Percentiles rank a stretch among this genome's conserved stretches.
phyloP scores from a whole-genome alignment of 495 filamentous ascomycete genomes.

The Lasiosphaeria miniovina region DNA sequence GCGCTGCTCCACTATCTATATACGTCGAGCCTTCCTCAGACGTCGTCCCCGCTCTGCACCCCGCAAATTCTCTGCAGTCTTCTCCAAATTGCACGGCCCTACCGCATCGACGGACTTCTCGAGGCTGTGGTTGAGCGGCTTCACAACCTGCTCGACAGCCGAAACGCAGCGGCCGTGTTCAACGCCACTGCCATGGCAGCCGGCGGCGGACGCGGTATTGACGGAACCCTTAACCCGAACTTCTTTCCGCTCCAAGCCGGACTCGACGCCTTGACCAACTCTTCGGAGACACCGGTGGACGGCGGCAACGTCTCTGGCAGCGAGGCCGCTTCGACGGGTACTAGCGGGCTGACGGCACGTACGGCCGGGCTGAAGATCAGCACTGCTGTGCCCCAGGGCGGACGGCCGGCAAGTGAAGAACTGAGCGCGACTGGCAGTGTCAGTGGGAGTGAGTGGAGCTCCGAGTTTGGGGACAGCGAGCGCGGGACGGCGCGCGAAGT shows the following conservation, averaged over 20 bases:
- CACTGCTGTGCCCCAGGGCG: constrained; percentile 33
- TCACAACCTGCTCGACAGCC: constrained; percentile 82
- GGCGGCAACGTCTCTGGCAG: constrained; percentile 14
- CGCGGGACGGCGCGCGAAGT: constrained; percentile 49
- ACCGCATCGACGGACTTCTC: constrained; percentile 85
- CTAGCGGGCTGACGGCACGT: constrained; percentile 10
- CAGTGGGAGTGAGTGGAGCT: constrained; percentile 49
- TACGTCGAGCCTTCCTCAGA: constrained; percentile 78
- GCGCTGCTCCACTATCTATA: constrained; percentile 90
- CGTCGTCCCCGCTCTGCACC: constrained; percentile 75
- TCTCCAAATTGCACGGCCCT: constrained; percentile 88
- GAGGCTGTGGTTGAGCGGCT: constrained; percentile 90
- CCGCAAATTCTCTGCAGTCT: constrained; percentile 95
- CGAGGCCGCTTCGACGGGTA: constrained; percentile 7
- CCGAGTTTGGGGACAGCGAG: constrained; percentile 41
- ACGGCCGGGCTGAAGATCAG: constrained; percentile 38
- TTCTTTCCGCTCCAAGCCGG: constrained; percentile 33
- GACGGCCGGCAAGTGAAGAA: constrained; percentile 42
- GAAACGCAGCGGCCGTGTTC: constrained; percentile 95
- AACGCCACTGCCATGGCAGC: constrained; percentile 98
- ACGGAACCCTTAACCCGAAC: constrained; percentile 49
- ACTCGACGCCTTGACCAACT: constrained; percentile 25
- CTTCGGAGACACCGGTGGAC: constrained; percentile 26
- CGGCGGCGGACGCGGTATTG: constrained; percentile 76
- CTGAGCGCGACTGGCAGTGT: constrained; percentile 48